phyloP scores from a whole-genome alignment of 257 asterid genomes.

The Cynanchum wilfordii region DNA sequence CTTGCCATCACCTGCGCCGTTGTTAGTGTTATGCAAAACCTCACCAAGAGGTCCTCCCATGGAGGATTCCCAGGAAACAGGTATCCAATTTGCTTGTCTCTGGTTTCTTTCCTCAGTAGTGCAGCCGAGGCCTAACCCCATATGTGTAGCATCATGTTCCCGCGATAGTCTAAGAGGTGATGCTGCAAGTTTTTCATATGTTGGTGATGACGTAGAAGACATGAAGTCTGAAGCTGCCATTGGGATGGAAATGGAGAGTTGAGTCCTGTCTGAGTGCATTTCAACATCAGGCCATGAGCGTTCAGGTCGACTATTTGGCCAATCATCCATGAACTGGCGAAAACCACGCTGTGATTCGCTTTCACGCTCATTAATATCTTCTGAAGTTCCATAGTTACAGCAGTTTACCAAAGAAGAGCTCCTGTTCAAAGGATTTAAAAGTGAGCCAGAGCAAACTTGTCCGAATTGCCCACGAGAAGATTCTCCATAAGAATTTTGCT shows the following conservation, averaged over 20 bases:
- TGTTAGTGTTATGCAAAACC: constrained; percentile 52
- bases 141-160: constrained; percentile 45
- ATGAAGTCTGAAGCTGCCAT: constrained; percentile 42
- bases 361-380: constrained; percentile 21
- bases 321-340: constrained; percentile 66
- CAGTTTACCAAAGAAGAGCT: constrained; percentile 38
- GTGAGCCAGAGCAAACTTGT: constrained; percentile 63
- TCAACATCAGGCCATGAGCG: constrained; percentile 41
- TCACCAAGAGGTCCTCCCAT: constrained; percentile 95
- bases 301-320: constrained; percentile 43
- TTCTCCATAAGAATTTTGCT: constrained; percentile 26
- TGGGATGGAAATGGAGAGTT: constrained; percentile 77
- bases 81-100: constrained; percentile 48
- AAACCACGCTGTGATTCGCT: constrained; percentile 35
- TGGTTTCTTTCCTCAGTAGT: constrained; percentile 21
- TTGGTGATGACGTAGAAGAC: constrained; percentile 53
- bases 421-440: constrained; percentile 68
- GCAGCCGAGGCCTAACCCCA: constrained; percentile 63
- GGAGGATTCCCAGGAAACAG: constrained; percentile 70
- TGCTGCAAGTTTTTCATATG: constrained; percentile 26
- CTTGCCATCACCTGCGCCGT: constrained; percentile 27
- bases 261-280: constrained; percentile 44
- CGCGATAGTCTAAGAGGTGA: constrained; percentile 38
- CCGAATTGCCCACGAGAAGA: constrained; percentile 51
- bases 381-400: constrained; percentile 22